A percentile compares a stretch with the other conserved stretches of the same genome.
Conservation (phyloP, 1,139 yeast species). For the Blastobotrys illinoisensis region DNA sequence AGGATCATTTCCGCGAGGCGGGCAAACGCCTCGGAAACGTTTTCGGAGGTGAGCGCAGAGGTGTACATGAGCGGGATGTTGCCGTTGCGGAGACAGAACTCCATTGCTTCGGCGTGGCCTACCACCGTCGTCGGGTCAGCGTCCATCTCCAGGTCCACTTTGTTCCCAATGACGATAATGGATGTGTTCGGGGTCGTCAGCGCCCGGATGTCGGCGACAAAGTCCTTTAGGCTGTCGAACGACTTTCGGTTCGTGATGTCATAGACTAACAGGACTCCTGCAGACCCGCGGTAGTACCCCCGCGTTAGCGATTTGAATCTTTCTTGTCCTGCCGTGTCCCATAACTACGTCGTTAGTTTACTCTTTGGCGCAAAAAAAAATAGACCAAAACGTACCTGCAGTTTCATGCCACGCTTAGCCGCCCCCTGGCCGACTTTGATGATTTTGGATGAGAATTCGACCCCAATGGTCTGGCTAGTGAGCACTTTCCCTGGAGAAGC, state of each 20-base stretch:
- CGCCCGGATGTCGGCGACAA: conserved; percentile 44
- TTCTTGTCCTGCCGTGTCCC: conserved; percentile 87
- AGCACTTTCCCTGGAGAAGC: conserved; percentile 26
- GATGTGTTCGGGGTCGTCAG: conserved; percentile 39
- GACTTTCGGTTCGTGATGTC: conserved; percentile 57
- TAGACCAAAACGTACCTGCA: conserved; percentile 30
- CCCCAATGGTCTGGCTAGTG: conserved; percentile 44
- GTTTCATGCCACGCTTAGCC: conserved; percentile 32
- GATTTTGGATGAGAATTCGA: conserved; percentile 44
- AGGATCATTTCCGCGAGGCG: conserved; percentile 37
- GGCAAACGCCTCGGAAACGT: conserved; percentile 56
- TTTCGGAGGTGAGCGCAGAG: conserved; percentile 55
- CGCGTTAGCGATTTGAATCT: conserved; percentile 68
- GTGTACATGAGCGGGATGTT: conserved; percentile 35
- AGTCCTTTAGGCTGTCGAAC: conserved; percentile 45
- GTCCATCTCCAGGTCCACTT: conserved; percentile 36
- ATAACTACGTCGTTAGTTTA: conserved; percentile 20
- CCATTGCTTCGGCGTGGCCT: conserved; percentile 33
- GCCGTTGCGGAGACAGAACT: conserved; percentile 30
- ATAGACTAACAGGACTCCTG: conserved; percentile 72
- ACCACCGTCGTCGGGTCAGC: conserved; percentile 31
- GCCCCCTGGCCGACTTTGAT: conserved; percentile 35
- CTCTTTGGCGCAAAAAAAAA: background rate
- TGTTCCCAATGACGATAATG: conserved; percentile 46
- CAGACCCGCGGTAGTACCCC: conserved; percentile 73